Base-by-base conservation (phyloP, 208 protist species). In the Naegleria lovaniensis region DNA sequence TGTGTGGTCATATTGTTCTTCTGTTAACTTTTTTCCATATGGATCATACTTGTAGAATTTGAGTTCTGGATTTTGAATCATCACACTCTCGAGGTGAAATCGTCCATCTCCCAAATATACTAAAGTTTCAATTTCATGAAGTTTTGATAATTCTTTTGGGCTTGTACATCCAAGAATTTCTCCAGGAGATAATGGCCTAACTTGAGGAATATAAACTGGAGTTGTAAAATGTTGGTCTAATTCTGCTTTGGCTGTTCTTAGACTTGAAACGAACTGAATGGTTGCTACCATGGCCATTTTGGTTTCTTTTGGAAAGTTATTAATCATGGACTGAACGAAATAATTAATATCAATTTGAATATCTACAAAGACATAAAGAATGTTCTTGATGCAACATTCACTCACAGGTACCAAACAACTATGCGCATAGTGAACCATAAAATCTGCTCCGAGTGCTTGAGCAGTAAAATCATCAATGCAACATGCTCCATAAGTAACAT, bases 291-390 rank as follows among this genome's bases (percentile, higher is more conserved):
- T 95, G 0, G 95, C 95, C 13, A 99, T 91, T 41, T 95, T 94
- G 33, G 93, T 93, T 4, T 95, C 92, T 16, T 92, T 59, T 25
- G 94, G 91, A 36, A 99, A 96, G 91, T 99, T 97, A 33, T 93
- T 92, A 90, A 94, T 95, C 38, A 99, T 91, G 0, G 98, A 98
- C 43, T 98, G 96, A 6, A 99, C 94, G 91, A 99, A 96, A 93
- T 99, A 98, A 25, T 96, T 90, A 5, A 98, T 94, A 91, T 99
- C 98, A 91, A 99, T 98, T 91, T 96, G 93, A 92, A 99, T 99
- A 92, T 99, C 98, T 4, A 99, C 99, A 95, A 99, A 99, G 5
- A 99, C 97, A 93, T 99, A 99, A 90, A 99, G 96, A 95, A 99
- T 98, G 87, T 96, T 98, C 16, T 97, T 95, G 13, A 96, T 48